Base-by-base conservation (phyloP, 1,139 yeast genomes). In the Saccharomyces hybrid region DNA sequence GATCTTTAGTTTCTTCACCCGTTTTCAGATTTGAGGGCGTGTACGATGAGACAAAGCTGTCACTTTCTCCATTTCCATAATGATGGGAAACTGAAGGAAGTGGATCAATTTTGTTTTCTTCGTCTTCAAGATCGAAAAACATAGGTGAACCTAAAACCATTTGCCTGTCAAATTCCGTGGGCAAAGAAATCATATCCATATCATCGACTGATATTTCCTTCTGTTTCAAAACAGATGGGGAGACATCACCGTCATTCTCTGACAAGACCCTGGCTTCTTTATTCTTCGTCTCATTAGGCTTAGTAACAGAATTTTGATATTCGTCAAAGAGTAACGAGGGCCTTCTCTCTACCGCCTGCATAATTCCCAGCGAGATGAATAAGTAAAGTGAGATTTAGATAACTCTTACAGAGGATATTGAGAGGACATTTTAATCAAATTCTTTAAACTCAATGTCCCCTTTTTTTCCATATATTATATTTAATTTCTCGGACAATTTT, bases 121-220 rank as follows among this genome's bases (percentile, higher is more conserved):
- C 61, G 11, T 58, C 60, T n/a, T 54, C 54, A 7, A 60, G 59
- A 14, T 63, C 68, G 49, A 63, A 56, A 53, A 61, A 63, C 69
- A 65, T 66, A 7, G 69, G 69, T 2, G 65, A 60, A 6, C 69
- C 69, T 25, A 52, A 38, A 2, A 61, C 30, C 64, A 66, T 64
- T 47, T 66, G 69, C 48, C 55, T 54, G 49, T 66, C 70, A 51
- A 63, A 66, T 16, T 54, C 52, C 2, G 69, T 65, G 5, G 56
- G 50, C 38, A 65, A 53, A 5, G 64, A 57, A 47, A 65, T 52
- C 65, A 64, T 63, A 59, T 66, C 69, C 51, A 65, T 48, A 53
- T 66, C 69, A 55, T 66, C 70, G 48, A 66, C 56, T 5, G 65
- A 58, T 14, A 60, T n/a, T 5, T 54, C 28, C 16, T 58, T 59